These are phyloP conservation scores for Yarrowia hollandica DNA, from an alignment of 805 yeast genomes.

Conservation along the genomic window DNA sequence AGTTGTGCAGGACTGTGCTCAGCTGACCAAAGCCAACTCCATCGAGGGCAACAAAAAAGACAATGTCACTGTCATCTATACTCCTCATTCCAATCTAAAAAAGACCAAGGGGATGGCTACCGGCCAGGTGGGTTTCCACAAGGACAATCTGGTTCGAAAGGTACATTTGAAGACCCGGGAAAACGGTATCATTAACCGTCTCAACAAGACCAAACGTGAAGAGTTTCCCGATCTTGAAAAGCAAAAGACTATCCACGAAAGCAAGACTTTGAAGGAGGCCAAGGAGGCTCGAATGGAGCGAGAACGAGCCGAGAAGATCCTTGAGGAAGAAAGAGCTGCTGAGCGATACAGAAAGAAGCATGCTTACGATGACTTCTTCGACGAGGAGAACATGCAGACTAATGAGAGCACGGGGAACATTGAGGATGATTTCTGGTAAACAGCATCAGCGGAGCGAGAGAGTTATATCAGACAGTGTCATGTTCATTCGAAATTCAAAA, in stretches of 20 bases:
- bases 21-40: conserved; percentile 73
- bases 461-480: too few relatives aligned
- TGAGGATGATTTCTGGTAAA: conserved; percentile 44
- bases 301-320: conserved; percentile 46
- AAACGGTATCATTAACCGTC: conserved; percentile 58
- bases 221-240: conserved; percentile 49
- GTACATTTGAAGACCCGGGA: conserved; percentile 57
- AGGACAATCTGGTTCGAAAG: conserved; percentile 54
- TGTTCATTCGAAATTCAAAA: too few relatives aligned
- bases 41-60: conserved; percentile 72
- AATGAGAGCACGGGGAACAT: conserved; percentile 49
- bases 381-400: conserved; percentile 48
- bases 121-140: conserved; percentile 76
- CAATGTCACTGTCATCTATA: conserved; percentile 64
- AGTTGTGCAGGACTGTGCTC: conserved; percentile 61
- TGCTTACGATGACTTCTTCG: conserved; percentile 52
- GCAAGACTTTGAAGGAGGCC: conserved; percentile 38
- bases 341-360: conserved; percentile 42
- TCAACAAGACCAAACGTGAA: conserved; percentile 66
- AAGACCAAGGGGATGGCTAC: conserved; percentile 71
- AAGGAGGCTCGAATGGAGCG: conserved; percentile 41
- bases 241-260: conserved; percentile 47
- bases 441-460: not conserved
- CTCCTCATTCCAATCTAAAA: conserved; percentile 70
- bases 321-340: conserved; percentile 34